Conservation (phyloP, 306 rosid genomes). For the Cicer yamashitae region DNA sequence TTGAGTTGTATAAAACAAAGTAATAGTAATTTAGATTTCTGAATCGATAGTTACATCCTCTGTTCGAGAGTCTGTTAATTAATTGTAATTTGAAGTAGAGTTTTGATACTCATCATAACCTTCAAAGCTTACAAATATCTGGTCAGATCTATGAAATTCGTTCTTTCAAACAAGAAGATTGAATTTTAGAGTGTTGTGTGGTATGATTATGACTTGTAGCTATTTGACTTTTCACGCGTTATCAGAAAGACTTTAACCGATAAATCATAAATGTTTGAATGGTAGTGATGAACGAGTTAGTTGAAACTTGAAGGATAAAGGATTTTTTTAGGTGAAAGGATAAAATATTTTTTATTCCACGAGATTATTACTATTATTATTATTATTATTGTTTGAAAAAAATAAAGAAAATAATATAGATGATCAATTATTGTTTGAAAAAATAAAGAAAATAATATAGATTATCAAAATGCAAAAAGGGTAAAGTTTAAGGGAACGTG, state of each 20-base stretch:
- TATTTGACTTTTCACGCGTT: conserved; percentile 23
- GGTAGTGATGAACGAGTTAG: background rate
- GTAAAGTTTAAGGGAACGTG: background rate
- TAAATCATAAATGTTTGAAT: conserved; percentile 5
- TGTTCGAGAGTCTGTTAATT: background rate
- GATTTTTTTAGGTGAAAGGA: background rate
- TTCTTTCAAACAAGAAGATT: background rate
- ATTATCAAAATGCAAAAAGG: conserved; percentile 5
- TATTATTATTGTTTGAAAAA: background rate
- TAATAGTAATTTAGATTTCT: background rate
- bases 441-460: background rate
- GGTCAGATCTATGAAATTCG: background rate
- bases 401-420: background rate
- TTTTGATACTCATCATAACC: background rate
- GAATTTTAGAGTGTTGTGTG: background rate
- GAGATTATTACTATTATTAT: background rate
- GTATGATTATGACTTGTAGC: background rate
- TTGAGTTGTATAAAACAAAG: too few relatives aligned
- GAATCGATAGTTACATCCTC: background rate
- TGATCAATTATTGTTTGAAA: background rate
- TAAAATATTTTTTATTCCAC: background rate
- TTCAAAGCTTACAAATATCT: background rate
- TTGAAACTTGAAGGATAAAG: background rate
- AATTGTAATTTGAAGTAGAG: background rate
- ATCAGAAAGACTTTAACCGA: background rate